Conservation (phyloP, 768 basidiomycete species). For the Coprinopsis marcescibilis region DNA sequence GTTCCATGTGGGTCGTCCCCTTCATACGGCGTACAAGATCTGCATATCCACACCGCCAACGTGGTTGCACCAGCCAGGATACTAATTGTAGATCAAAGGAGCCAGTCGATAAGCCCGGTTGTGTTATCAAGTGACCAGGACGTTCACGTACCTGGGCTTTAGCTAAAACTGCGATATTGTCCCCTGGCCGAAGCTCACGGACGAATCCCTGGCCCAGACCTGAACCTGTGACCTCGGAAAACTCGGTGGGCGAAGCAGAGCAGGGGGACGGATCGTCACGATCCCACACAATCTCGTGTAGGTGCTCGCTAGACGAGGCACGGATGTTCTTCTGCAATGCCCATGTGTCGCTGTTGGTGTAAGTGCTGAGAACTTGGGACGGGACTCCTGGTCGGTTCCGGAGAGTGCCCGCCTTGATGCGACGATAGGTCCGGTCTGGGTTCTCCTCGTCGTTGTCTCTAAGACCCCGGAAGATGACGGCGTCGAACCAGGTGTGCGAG, state of each 20-base stretch:
- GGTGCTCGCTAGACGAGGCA: constrained; percentile 13
- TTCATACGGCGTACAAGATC: constrained; percentile 21
- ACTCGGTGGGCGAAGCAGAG: constrained; percentile 5
- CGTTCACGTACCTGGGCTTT: constrained; percentile 20
- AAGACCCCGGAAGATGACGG: constrained; percentile 20
- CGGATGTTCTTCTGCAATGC: constrained; percentile 24
- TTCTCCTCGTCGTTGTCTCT: constrained; percentile 1
- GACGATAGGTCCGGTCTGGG: neutral
- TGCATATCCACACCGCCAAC: constrained; percentile 19
- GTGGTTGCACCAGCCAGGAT: constrained; percentile 24
- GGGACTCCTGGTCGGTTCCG: neutral
- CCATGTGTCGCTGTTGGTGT: constrained; percentile 17
- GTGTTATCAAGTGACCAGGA: neutral
- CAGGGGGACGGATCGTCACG: constrained; percentile 1
- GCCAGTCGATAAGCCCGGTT: neutral
- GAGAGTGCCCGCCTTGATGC: neutral
- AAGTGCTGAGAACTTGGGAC: constrained; percentile 10
- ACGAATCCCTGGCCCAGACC: constrained; percentile 17
- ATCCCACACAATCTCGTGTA: constrained; percentile 22
- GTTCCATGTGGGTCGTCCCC: neutral
- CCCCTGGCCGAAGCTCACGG: constrained; percentile 10
- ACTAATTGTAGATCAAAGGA: too few species aligned
- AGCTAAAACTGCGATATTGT: constrained; percentile 21
- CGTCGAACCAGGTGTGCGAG: constrained; percentile 30
- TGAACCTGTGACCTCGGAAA: constrained; percentile 12